Base-by-base conservation (phyloP, 1,284 basidiomycete genomes). In the Exobasidium cylindrosporum region DNA sequence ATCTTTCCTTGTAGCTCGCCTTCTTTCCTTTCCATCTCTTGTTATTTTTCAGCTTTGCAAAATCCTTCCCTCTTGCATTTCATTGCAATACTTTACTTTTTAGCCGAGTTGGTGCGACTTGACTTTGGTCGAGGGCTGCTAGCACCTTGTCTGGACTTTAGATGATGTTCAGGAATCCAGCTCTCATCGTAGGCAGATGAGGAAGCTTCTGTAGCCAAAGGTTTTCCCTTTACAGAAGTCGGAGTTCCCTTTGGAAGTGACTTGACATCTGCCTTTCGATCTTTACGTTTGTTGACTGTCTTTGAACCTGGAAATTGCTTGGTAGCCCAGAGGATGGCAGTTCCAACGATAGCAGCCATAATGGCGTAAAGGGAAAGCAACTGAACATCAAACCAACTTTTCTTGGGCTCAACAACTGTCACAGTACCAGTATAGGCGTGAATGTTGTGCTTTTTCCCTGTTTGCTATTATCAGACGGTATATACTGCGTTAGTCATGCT, bases 371-470 rank as follows among this genome's bases (percentile, higher is more conserved):
- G 64, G 13, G 72, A 74, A 43, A 77, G 63, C 56, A 75, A 66
- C 63, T 78, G 73, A 4, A 68, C 65, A 63, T 79, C 77, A 59
- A 74, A 70, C 65, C 69, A 70, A 59, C 70, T 71, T 63, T 74
- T 76, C 29, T 68, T 62, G 23, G 77, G 77, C 66, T 79, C 77
- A 44, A 74, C 63, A 43, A 79, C 76, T 44, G 69, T 67, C 23
- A 79, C 77, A 7, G 58, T 55, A 57, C 77, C 77, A 23, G 66
- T 65, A 61, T 77, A 77, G 45, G 72, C 69, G 32, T 58, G 68
- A 45, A 75, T 60, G 57, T 70, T 73, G 70, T 77, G 70, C 65
- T 67, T 72, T 64, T 72, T 73, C 54, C 68, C 62, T 26, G 70
- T 74, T 63, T 70, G 72, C 68, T 59, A 10, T 13, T 13, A 13